Evolutionary conservation across 78 protist genomes (phyloP), one percentile per base, ranked within the genome.

Genomic region (Dictyostelium citrinum): DNA sequence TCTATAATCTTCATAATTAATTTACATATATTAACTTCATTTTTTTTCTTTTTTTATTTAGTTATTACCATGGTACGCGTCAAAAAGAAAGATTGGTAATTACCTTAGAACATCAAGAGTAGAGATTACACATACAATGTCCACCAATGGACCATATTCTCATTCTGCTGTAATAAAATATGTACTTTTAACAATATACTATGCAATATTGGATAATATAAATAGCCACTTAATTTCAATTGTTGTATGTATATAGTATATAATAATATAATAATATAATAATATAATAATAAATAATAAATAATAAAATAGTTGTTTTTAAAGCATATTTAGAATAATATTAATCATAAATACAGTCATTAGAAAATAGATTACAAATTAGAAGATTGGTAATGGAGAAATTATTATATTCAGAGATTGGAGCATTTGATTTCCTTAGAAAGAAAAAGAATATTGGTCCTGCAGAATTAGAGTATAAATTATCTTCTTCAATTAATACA

Each of bases 31-130:
- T 22, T 58, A 58, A 58, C 27, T 20, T 58, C 1, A 20, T 22
- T 60, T n/a, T 60, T 31, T 39, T 37, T 24, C 1, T 39, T 9
- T 37, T 35, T 24, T 80, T 6, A 16, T 64, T 43, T 82, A 60
- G 79, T 41, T 86, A 8, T 41, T 86, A n/a, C 93, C 93, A 29
- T 86, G 93, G 93, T 78, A 72, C 29, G 74, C 93, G 27, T 86
- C 93, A 67, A 86, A 86, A 55, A 86, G 93, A 86, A 86, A 78
- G 93, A 86, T 86, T 61, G 93, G 93, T 20, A 78, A 76, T 33
- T 43, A 29, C 55, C 45, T 86, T 20, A 39, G 93, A 33, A 24
- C 81, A 33, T 29, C 81, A 11, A 81, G 84, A 61, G 93, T 86
- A 6, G 81, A 86, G 5, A 86, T 86, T 22, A 64, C 93, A 14